Evolutionary conservation across 1,284 basidiomycete species (phyloP), one percentile per base, ranked within the genome.

Genomic region (Tremellales sp.): DNA sequence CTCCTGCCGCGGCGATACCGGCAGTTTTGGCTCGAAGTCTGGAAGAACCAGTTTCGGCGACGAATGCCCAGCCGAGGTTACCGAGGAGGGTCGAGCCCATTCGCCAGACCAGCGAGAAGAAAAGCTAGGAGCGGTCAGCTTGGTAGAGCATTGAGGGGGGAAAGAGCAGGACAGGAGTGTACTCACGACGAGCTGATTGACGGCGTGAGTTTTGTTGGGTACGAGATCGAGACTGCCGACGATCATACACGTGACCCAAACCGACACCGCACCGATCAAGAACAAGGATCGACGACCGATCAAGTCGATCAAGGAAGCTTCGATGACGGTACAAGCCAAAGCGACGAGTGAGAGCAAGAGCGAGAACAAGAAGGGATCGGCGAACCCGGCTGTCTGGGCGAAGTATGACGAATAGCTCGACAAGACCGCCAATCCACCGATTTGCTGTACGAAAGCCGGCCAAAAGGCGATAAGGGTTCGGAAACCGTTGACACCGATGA

Each of bases 201-300:
- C 43, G 0, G 45, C 19, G 23, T 42, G 21, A 2, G 55, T 48
- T 25, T 25, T 27, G 26, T 60, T 49, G 3, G 46, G 25, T n/a
- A 59, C 46, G 3, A 61, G 40, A 11, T 60, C 61, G 27, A 65
- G 44, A 13, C 59, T 57, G 25, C 63, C 63, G 24, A 67, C 56
- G 46, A 63, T 49, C 46, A 65, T 43, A 24, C 55, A 45, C 36
- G 52, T 45, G 40, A 17, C 45, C 61, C 61, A 61, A 29, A 48
- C 53, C 21, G 43, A 40, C 23, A 54, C 41, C 3, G 42, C 49
- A 2, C 46, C 54, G 15, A 48, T 45, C 19, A 58, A 43, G 54
- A 63, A 63, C 13, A 67, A 47, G 15, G 56, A 53, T 27, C 65
- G 53, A 41, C 65, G 61, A 17, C 65, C 65, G 33, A 65, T 53